Conservation (phyloP, 2,329 filamentous ascomycete genomes). For the Thielaviopsis cerberus region DNA sequence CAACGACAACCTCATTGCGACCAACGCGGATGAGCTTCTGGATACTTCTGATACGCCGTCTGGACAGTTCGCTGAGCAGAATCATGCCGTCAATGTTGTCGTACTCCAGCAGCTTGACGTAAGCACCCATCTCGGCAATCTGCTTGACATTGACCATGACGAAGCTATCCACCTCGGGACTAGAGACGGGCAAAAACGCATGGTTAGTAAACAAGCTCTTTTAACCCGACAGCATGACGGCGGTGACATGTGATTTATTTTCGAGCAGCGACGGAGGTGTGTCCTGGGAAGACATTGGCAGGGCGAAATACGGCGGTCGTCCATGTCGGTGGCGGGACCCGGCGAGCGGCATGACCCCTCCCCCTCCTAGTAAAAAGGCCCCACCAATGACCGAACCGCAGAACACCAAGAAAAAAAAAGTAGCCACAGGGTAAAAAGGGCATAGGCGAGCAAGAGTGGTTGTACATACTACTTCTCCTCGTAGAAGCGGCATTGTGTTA, state of each 20-base stretch:
- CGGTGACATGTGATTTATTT: neutral
- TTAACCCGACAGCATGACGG: neutral
- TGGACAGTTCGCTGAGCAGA: constrained; percentile 85
- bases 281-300: neutral
- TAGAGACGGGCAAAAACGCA: constrained; percentile 4
- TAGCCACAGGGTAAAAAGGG: neutral
- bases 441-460: constrained; percentile 10
- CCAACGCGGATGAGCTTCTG: constrained; percentile 98
- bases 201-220: constrained; percentile 8
- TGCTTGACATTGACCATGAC: constrained; percentile 99
- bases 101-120: constrained; percentile 98
- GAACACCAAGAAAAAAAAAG: neutral
- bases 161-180: constrained; percentile 92
- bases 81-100: constrained; percentile 99
- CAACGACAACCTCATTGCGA: constrained; percentile 94
- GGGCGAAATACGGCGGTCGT: neutral
- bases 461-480: constrained; percentile 60
- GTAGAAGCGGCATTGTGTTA: constrained; percentile 93
- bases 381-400: neutral
- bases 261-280: neutral
- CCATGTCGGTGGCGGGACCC: neutral
- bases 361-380: neutral
- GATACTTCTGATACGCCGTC: constrained; percentile 94
- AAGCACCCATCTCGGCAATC: constrained; percentile 99
- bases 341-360: neutral